Base-by-base conservation (phyloP, 805 yeast genomes). In the Citeromyces nyonsensis region DNA sequence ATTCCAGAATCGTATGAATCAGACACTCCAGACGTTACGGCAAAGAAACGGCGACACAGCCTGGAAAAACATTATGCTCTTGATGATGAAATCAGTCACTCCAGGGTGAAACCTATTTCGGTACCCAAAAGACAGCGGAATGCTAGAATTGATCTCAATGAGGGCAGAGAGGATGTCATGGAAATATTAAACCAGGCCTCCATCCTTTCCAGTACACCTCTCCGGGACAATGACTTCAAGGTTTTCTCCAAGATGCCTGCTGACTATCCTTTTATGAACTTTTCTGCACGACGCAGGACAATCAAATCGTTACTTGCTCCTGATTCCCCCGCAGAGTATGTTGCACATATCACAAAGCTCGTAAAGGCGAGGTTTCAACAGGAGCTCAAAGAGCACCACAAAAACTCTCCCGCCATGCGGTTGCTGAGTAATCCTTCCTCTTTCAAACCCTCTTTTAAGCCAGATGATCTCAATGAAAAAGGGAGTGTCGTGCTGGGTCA, bases 401-500 rank as follows among this genome's bases (percentile, higher is more conserved):
- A 18, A 15, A 14, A 14, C n/a, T 30, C 33, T 4, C 33, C 36
- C 2, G 36, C 36, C 10, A 14, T 34, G 24, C 26, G 29, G 26
- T 32, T 18, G 10, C 18, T 32, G 8, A 32, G 24, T 30, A 24
- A 29, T 31, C 27, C 24, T 10, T 15, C 35, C 10, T 26, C 29
- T 4, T 14, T 20, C 18, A 24, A 13, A 5, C 29, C 25, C 15
- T 24, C 27, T 10, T 26, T n/a, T 11, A 24, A 18, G 4, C 15
- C 33, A n/a, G 24, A 29, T 4, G 28, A 29, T n/a, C 24, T 27
- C 1, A 15, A 18, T 3, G 25, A 29, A 10, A 15, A 10, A n/a
- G 31, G 93, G 1, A 75, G 80, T 10, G 49, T 64, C 15, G 69
- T 84, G 2, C 41, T 77, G 56, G 73, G 69, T 10, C 61, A 65